A percentile compares a stretch with the other conserved stretches of the same genome.
Conservation (phyloP, 2,329 filamentous ascomycete genomes). For the Fusarium neocosmosporiellum region DNA sequence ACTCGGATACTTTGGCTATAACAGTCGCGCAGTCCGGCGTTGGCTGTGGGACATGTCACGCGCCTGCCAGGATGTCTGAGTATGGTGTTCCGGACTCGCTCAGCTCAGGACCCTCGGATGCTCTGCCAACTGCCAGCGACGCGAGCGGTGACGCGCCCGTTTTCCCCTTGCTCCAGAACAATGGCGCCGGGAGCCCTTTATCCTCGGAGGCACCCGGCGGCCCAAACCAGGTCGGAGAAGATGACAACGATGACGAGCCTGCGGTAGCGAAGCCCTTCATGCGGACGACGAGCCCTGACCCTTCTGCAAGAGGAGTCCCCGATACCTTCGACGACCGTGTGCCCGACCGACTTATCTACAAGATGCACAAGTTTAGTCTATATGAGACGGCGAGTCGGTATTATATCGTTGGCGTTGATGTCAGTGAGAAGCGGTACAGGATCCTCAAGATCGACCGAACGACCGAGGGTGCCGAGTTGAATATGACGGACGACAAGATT, state of each 20-base stretch:
- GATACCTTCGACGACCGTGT: conserved; percentile 49
- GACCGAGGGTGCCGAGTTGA: conserved; percentile 78
- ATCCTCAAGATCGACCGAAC: conserved; percentile 96
- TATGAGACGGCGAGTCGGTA: conserved; percentile 95
- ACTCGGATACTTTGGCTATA: not conserved
- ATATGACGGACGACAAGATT: conserved; percentile 92
- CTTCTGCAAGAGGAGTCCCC: conserved; percentile 44
- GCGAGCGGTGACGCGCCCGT: conserved; percentile 41
- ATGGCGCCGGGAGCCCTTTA: conserved; percentile 45
- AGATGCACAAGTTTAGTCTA: conserved; percentile 97
- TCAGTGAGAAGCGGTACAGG: conserved; percentile 87
- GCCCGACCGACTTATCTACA: conserved; percentile 59
- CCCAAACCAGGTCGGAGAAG: conserved; percentile 48
- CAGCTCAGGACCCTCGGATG: conserved; percentile 29
- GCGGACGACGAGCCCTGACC: conserved; percentile 65
- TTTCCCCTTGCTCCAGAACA: conserved; percentile 52
- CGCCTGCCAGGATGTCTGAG: conserved; percentile 39
- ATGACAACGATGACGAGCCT: conserved; percentile 69
- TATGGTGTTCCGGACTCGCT: conserved; percentile 37
- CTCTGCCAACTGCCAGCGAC: conserved; percentile 26
- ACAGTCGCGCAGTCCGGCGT: not conserved
- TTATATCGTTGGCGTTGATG: conserved; percentile 93
- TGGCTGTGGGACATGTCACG: conserved; percentile 19
- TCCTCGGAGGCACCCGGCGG: conserved; percentile 42
- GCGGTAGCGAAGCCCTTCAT: conserved; percentile 68